Evolutionary conservation across 2,329 filamentous ascomycete genomes (phyloP), one percentile per base, ranked within the genome.

Genomic region (Colletotrichum melonis): DNA sequence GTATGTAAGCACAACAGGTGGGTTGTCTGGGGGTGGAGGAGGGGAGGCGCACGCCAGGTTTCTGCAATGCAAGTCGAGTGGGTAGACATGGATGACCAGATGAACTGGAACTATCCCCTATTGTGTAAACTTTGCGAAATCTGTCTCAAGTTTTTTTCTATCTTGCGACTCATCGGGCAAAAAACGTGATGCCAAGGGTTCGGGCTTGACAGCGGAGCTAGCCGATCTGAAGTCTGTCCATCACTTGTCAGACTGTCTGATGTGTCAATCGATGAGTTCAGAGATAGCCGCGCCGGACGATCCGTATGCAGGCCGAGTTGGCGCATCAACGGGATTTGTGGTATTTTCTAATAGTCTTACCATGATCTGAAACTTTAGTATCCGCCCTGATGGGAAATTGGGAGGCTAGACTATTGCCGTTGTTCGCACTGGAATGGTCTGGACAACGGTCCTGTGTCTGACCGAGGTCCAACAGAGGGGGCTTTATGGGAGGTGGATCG

Each of bases 11-110:
- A 49, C 42, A 22, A 49, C 42, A 49, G 42, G 58, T 56, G 58
- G 66, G 58, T 63, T 46, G 30, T 68, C 66, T 68, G 66, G 58
- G 66, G 57, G 26, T 68, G 66, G 58, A 59, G 49, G 26, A 66
- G 63, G 11, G 19, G 32, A 24, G 14, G n/a, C 9, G 32, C 22
- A 49, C 19, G 22, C 30, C 38, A 30, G 49, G 19, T 24, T 9
- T 14, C 16, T 42, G 58, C 30, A 42, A 22, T 42, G 57, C 35
- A 19, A 42, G 58, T 42, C 35, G 4, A 19, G 11, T n/a, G 30
- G n/a, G 8, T 35, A 19, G 46, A 35, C 32, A 12, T 24, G 8
- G 32, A 28, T 22, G 16, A 49, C 42, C 8, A 22, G 42, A 49
- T 49, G 42, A 49, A 49, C 19, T 49, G 19, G 42, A 65, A 32